Evolutionary conservation across 108 stramenopile species (phyloP).

Genomic region (Nitzschia inconspicua): DNA sequence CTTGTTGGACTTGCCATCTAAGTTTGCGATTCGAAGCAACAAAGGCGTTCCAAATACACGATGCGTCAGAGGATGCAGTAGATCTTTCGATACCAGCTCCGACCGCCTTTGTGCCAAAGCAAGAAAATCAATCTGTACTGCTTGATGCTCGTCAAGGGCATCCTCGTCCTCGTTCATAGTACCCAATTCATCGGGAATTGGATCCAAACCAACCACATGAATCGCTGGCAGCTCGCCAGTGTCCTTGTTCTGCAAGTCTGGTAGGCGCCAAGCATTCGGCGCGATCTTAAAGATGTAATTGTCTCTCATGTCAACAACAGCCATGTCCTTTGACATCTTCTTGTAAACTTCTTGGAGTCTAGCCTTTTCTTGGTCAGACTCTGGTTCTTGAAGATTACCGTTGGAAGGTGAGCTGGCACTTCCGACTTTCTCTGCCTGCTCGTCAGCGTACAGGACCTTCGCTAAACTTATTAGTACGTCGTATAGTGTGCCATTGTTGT

Average conservation of each 20-base stretch:
- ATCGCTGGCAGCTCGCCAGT: slow-evolving; percentile 76
- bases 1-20: slow-evolving; percentile 66
- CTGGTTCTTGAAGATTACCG: slow-evolving; percentile 1
- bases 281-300: slow-evolving; percentile 78
- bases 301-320: slow-evolving; percentile 81
- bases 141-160: slow-evolving; percentile 7
- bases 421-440: slow-evolving; percentile 8
- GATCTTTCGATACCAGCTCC: slow-evolving; percentile 52
- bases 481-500: slow-evolving; percentile 67
- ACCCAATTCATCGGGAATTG: slow-evolving; percentile 14
- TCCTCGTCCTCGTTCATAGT: background rate
- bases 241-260: slow-evolving; percentile 67
- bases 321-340: slow-evolving; percentile 67
- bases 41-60: slow-evolving; percentile 79
- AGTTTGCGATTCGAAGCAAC: slow-evolving; percentile 62
- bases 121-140: slow-evolving; percentile 41
- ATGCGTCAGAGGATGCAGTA: slow-evolving; percentile 75
- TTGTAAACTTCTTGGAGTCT: slow-evolving; percentile 28
- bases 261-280: slow-evolving; percentile 79
- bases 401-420: no score
- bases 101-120: slow-evolving; percentile 74
- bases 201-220: slow-evolving; percentile 77
- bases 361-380: slow-evolving; percentile 25
- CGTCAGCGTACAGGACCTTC: slow-evolving; percentile 53
- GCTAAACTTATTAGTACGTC: slow-evolving; percentile 73